Evolutionary conservation across 371 early-diverging fungal species (phyloP), one percentile per base, ranked within the genome.

Genomic region (Mortierella sp.): DNA sequence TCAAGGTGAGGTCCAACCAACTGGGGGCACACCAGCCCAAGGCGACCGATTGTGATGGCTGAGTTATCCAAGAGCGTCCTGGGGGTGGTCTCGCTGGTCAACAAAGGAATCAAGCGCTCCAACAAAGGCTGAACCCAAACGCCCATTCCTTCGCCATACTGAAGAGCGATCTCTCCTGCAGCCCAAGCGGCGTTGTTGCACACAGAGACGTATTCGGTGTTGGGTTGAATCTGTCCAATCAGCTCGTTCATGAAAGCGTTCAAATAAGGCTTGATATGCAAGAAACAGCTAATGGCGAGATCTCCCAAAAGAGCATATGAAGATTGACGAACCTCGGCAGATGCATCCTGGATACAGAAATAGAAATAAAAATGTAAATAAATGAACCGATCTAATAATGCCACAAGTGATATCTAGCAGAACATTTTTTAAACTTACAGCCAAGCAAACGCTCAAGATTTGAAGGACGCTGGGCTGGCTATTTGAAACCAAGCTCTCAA

Each of bases 111-210:
- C 61, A 97, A 83, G 23, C 93, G 91, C 75, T 93, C 91, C 40
- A 97, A 86, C 61, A 97, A 82, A 12, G 92, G 92, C 34, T 88
- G 86, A 15, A 95, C 92, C 83, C 92, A 96, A 42, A 70, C 66
- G 49, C 35, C 69, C 78, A 80, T 72, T 17, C 77, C 70, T 34
- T 78, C 77, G 53, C 88, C 85, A 64, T 88, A 90, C 82, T 94
- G 89, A 28, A 97, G 83, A 3, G 97, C 93, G 65, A 98, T 94
- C 86, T 98, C 98, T 34, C 98, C 99, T 1, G 90, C 90, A 1
- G 98, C 94, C 99, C 99, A 98, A 10, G 93, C 89, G 1, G 97
- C 98, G 79, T 98, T 98, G 83, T 97, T 98, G 79, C 93, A 90
- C 15, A 92, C 94, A 42, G 90, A 89, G 34, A 91, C 88, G 65